Base-by-base conservation (phyloP, 2,329 filamentous ascomycete genomes). In the Ambrosiella beaveri region DNA sequence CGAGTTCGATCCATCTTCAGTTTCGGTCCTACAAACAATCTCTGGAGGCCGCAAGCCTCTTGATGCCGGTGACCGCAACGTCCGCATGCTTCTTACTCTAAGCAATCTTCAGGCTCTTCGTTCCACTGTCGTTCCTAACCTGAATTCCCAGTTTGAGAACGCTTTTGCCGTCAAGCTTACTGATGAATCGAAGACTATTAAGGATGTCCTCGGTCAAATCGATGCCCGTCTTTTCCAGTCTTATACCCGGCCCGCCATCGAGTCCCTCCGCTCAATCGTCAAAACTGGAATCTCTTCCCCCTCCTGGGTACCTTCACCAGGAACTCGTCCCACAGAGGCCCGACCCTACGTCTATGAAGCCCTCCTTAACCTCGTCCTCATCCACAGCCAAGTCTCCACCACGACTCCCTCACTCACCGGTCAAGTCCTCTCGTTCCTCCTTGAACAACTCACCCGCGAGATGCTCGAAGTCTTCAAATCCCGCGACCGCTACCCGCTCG, bases 151-250 rank as follows among this genome's bases (percentile, higher is more conserved):
- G 66, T 98, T 97, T 66, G 93, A 98, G 68, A 89, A 87, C 54
- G 81, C 88, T 58, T 98, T 98, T 71, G 89, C 87, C 1, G 88
- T 97, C 62, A 94, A 94, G 66, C 78, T 98, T 61, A 94, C 89
- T 1, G 91, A 96, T 62, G 93, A 98, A 71, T 85, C 84, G 58
- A 91, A 91, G 68, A 93, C 87, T 0, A 91, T 98, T 66, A 84
- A 85, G 58, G 89, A 97, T 65, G 88, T 95, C 2, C 82, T 97
- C 11, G 79, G 80, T 13, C 89, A 97, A 68, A 96, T 98, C 63
- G 90, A 97, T 66, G 79, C 84, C 11, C 84, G 88, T 5, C 82
- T 98, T 40, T 98, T 98, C 77, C 81, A 89, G 65, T 88, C 89
- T 1, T 98, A 96, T 71, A 94, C 88, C 12, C 82, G 82, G 27